Evolutionary conservation across 805 yeast genomes (phyloP).

Genomic region (Kuraishia floccosa): DNA sequence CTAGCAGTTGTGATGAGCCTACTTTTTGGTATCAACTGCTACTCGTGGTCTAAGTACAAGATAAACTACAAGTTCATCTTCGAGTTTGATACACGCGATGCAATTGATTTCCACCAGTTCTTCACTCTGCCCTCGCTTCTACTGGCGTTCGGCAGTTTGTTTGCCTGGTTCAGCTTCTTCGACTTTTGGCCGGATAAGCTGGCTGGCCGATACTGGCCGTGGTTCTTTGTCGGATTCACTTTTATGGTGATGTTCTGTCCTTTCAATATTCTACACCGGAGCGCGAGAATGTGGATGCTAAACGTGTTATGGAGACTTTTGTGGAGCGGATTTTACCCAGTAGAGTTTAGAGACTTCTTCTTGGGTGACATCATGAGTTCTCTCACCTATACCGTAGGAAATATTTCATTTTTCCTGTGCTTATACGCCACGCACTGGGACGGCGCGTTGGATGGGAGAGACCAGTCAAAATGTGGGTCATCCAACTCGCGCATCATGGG

Average conservation of each 20-base stretch:
- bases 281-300: conserved; percentile 72
- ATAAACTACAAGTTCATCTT: conserved; percentile 89
- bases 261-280: conserved; percentile 36
- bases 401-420: conserved; percentile 78
- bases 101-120: conserved; percentile 55
- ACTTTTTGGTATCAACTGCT: conserved; percentile 58
- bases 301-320: conserved; percentile 61
- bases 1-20: conserved; percentile 47
- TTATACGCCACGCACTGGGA: conserved; percentile 66
- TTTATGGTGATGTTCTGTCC: conserved; percentile 49
- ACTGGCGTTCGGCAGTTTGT: conserved; percentile 42
- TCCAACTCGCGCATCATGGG: conserved; percentile 70
- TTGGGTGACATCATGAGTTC: conserved; percentile 88
- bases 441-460: conserved; percentile 29
- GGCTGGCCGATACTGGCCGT: conserved; percentile 70
- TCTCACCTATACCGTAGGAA: conserved; percentile 79
- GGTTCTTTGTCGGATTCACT: conserved; percentile 53
- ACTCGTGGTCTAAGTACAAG: conserved; percentile 61
- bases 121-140: conserved; percentile 52
- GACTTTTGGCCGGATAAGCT: conserved; percentile 50
- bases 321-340: conserved; percentile 84
- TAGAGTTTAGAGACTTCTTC: conserved; percentile 90
- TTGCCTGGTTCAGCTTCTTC: conserved; percentile 68
- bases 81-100: conserved; percentile 66
- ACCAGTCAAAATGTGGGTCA: conserved; percentile 55